Evolutionary conservation across 2,329 filamentous ascomycete genomes (phyloP).

Genomic region (Cladosporium oxysporum): DNA sequence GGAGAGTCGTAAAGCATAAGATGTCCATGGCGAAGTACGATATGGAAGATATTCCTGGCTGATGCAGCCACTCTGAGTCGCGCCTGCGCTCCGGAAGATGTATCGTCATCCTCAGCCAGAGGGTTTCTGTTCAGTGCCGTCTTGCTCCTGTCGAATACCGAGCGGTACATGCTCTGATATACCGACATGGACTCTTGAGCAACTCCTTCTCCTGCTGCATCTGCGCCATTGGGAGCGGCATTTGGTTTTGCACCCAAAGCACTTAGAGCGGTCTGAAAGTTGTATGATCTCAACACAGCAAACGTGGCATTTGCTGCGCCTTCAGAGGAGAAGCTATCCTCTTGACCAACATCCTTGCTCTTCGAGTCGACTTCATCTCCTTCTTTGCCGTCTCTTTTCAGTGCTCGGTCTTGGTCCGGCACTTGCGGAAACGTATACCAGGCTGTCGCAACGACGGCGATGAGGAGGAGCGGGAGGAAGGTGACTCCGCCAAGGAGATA

Average conservation of each 20-base stretch:
- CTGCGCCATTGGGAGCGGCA: conserved; percentile 22
- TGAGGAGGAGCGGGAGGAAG: conserved; percentile 73
- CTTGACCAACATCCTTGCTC: conserved; percentile 20
- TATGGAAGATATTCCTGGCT: conserved; percentile 31
- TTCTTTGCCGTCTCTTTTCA: conserved; percentile 18
- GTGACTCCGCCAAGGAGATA: conserved; percentile 88
- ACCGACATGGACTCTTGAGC: conserved; percentile 72
- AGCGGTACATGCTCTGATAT: conserved; percentile 97
- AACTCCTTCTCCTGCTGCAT: conserved; percentile 44
- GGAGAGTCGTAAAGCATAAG: conserved; percentile 97
- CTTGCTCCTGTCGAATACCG: conserved; percentile 81
- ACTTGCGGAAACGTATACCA: conserved; percentile 60
- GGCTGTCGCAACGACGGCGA: conserved; percentile 63
- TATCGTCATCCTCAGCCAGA: conserved; percentile 25
- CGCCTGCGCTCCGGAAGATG: conserved; percentile 13
- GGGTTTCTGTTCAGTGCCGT: conserved; percentile 35
- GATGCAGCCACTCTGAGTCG: conserved; percentile 8
- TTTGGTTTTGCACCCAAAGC: conserved; percentile 31
- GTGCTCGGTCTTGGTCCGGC: neutral
- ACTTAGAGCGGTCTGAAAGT: conserved; percentile 34
- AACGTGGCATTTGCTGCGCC: conserved; percentile 35
- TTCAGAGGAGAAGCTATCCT: conserved; percentile 23
- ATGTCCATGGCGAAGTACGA: conserved; percentile 73
- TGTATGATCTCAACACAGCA: conserved; percentile 36
- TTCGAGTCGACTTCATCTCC: conserved; percentile 4